A percentile compares a stretch with the other conserved stretches of the same genome.
These are phyloP conservation scores for Elsinoe australis DNA, from an alignment of 2,329 filamentous ascomycete species.

Conservation along the genomic window DNA sequence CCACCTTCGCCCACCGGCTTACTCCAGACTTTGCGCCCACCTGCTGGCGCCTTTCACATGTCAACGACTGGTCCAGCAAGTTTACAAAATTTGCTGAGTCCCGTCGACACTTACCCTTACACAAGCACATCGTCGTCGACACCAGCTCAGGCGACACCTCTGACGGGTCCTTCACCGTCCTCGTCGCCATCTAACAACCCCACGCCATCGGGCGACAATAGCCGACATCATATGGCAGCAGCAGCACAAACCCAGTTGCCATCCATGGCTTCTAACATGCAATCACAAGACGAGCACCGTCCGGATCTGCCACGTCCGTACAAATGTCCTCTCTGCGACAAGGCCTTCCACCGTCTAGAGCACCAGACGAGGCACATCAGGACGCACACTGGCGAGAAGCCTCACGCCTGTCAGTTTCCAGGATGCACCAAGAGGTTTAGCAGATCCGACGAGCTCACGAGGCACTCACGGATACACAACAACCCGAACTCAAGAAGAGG, in stretches of 20 bases:
- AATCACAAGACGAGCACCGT: conserved; percentile 58
- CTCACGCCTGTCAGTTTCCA: conserved; percentile 88
- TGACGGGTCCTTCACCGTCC: conserved; percentile 45
- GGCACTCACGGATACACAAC: conserved; percentile 96
- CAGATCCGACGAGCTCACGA: conserved; percentile 89
- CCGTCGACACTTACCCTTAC: conserved; percentile 19
- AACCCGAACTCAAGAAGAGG: conserved; percentile 94
- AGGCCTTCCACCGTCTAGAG: conserved; percentile 96
- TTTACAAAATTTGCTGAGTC: conserved; percentile 22
- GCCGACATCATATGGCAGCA: conserved; percentile 32
- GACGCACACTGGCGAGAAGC: conserved; percentile 97
- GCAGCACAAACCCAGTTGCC: conserved; percentile 40
- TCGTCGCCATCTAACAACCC: conserved; percentile 31
- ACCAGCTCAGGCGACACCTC: conserved; percentile 30
- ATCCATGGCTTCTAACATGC: conserved; percentile 49
- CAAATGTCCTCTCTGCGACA: conserved; percentile 97
- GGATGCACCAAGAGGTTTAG: conserved; percentile 97
- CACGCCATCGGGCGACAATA: conserved; percentile 21
- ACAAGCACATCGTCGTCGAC: conserved; percentile 20
- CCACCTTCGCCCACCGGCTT: conserved; percentile 10
- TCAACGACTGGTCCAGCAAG: conserved; percentile 18
- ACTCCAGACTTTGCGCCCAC: conserved; percentile 15
- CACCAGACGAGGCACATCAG: conserved; percentile 89
- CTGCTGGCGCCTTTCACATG: conserved; percentile 15
- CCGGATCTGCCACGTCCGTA: conserved; percentile 91